Conservation (phyloP, 2,329 filamentous ascomycete genomes). For the Talaromyces pinophilus region DNA sequence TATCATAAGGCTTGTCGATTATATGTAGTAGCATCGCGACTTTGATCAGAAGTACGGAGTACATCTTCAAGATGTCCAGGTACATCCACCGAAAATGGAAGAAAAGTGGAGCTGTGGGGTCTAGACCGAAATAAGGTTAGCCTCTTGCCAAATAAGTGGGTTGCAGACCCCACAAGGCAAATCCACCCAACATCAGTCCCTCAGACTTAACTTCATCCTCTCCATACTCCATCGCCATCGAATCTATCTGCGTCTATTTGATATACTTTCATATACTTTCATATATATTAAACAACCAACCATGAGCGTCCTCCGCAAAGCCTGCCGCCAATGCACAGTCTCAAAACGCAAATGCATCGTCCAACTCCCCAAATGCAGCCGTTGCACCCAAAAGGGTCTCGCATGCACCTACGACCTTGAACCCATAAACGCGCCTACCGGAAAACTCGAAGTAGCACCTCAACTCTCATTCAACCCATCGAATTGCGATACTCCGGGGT, state of each 20-base stretch:
- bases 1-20: conserved; percentile 25
- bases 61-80: neutral
- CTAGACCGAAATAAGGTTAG: neutral
- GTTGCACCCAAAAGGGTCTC: conserved; percentile 16
- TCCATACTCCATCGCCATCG: neutral
- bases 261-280: neutral
- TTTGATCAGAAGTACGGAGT: neutral
- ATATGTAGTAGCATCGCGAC: conserved; percentile 8
- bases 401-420: conserved; percentile 17
- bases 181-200: neutral
- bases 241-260: neutral
- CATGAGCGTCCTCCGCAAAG: conserved; percentile 18
- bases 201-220: neutral
- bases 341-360: conserved; percentile 18
- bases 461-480: conserved; percentile 13
- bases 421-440: conserved; percentile 10
- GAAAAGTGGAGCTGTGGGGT: neutral
- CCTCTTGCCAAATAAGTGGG: neutral
- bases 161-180: neutral
- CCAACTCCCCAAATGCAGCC: conserved; percentile 16
- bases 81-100: neutral
- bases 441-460: neutral
- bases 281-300: neutral
- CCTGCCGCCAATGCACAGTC: conserved; percentile 15
- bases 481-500: conserved; percentile 11